Percentiles rank a stretch among this genome's conserved stretches.
Evolutionary conservation across 129 eudicot species (phyloP).

Genomic region (Saussurea involucrata): DNA sequence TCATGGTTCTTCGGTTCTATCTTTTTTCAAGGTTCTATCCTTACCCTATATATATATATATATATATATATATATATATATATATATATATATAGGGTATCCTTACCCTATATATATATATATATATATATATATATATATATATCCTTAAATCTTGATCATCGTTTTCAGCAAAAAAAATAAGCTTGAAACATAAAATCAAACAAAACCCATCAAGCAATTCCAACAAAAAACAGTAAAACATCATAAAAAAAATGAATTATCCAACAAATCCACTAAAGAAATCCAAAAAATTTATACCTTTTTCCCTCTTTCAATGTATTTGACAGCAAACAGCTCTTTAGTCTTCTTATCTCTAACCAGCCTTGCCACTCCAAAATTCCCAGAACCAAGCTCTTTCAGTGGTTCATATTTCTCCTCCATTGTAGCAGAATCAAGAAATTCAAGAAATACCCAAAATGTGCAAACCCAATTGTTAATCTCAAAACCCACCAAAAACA

Average conservation of each 20-base stretch:
- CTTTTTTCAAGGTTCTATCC: too few relatives aligned
- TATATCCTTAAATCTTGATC: not conserved
- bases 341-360: conserved; percentile 51
- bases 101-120: too few relatives aligned
- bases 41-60: too few relatives aligned
- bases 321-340: conserved; percentile 58
- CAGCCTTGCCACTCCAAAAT: conserved; percentile 59
- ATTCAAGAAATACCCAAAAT: conserved; percentile 26
- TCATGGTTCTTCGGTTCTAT: too few relatives aligned
- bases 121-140: too few relatives aligned
- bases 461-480: conserved; percentile 2
- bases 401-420: conserved; percentile 58
- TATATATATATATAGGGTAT: too few relatives aligned
- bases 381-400: conserved; percentile 65
- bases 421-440: conserved; percentile 24
- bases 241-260: not conserved
- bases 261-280: conserved; percentile 1
- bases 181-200: conserved; percentile 1
- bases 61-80: too few relatives aligned
- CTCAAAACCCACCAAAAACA: conserved; percentile 8
- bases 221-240: not conserved
- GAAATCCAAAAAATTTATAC: conserved; percentile 25
- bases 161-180: conserved; percentile 12
- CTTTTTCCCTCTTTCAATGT: conserved; percentile 67
- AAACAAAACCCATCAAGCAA: conserved; percentile 14